phyloP scores from a whole-genome alignment of 768 basidiomycete genomes.

The Pholiota molesta region DNA sequence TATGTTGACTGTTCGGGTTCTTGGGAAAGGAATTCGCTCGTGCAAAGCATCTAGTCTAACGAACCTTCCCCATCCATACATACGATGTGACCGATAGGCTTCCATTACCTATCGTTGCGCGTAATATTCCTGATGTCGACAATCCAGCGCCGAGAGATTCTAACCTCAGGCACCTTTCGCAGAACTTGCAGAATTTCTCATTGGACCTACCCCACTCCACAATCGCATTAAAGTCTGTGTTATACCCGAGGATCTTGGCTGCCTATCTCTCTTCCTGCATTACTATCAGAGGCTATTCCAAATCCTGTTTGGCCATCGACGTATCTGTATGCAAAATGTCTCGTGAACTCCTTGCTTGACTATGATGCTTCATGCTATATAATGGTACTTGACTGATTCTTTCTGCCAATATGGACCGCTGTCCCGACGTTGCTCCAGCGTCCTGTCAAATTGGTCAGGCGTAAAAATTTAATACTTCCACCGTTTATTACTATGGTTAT shows the following conservation, averaged over 20 bases:
- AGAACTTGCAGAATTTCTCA: neutral
- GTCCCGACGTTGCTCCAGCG: neutral
- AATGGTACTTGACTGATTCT: slow-evolving; percentile 16
- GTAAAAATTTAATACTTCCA: neutral
- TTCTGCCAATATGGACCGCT: slow-evolving; percentile 19
- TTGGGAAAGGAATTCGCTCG: slow-evolving; percentile 1
- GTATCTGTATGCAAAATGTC: slow-evolving; percentile 1
- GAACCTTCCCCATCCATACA: neutral
- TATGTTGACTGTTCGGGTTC: slow-evolving; percentile 7
- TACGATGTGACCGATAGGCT: neutral
- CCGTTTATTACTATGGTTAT: slow-evolving; percentile 10
- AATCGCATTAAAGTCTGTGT: neutral
- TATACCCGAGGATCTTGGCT: slow-evolving; percentile 20
- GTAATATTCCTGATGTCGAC: slow-evolving; percentile 1
- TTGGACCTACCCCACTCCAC: slow-evolving; percentile 9
- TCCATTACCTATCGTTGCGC: neutral
- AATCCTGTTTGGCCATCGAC: slow-evolving; percentile 7
- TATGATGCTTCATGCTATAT: slow-evolving; percentile 19
- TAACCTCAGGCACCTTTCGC: slow-evolving; percentile 1
- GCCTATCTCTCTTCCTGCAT: neutral
- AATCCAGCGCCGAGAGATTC: neutral
- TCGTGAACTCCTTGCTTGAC: neutral
- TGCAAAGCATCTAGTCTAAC: neutral
- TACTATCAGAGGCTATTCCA: slow-evolving; percentile 7
- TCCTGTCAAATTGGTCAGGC: neutral